phyloP scores from a whole-genome alignment of 2,329 filamentous ascomycete genomes.

The Aspergillus glaucus region DNA sequence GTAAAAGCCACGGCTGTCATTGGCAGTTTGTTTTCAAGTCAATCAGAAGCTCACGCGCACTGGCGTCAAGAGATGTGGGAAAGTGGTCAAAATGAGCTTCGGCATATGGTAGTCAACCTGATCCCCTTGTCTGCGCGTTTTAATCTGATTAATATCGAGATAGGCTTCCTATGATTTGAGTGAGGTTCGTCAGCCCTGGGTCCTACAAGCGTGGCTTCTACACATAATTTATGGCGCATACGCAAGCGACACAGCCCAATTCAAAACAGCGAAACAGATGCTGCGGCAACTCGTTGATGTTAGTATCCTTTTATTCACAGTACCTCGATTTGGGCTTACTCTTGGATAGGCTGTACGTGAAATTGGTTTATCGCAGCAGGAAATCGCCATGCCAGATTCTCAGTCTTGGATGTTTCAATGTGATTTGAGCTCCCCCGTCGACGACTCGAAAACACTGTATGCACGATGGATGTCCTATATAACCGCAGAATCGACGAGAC shows the following conservation, averaged over 20 bases:
- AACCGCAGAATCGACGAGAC: background rate
- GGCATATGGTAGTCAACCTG: background rate
- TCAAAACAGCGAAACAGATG: background rate
- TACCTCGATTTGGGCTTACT: background rate
- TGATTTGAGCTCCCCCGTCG: background rate
- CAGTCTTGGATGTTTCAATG: background rate
- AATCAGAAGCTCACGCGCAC: background rate
- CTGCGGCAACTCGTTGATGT: background rate
- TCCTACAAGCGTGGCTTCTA: background rate
- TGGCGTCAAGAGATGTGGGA: background rate
- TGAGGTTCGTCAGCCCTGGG: background rate
- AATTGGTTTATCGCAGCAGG: background rate
- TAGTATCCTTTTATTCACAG: background rate
- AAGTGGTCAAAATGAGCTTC: background rate
- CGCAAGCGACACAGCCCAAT: background rate
- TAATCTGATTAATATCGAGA: background rate
- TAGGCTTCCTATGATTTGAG: background rate
- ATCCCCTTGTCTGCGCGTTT: background rate
- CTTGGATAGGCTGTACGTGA: background rate
- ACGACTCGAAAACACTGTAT: background rate
- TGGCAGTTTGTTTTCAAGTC: background rate
- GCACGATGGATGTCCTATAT: background rate
- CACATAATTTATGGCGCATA: background rate
- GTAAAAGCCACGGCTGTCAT: background rate
- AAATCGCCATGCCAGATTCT: background rate